Conservation (phyloP, 306 rosid species). For the Cucurbita argyrosperma region DNA sequence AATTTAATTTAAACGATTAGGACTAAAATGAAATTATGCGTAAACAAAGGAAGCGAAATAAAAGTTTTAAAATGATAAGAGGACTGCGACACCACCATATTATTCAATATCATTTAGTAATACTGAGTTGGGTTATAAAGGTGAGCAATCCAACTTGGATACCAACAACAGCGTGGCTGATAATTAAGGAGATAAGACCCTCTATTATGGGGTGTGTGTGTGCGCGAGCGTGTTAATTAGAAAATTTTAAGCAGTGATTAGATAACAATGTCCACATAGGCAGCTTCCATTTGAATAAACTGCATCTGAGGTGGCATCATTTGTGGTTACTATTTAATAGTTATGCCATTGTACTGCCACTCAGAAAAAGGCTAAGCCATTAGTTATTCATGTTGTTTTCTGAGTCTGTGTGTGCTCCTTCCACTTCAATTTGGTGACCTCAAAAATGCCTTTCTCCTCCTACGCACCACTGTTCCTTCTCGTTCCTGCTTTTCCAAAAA, state of each 20-base stretch:
- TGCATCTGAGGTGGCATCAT: not conserved
- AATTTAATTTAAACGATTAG: too few relatives aligned
- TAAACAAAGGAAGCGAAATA: too few relatives aligned
- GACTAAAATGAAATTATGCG: too few relatives aligned
- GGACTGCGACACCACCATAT: too few relatives aligned
- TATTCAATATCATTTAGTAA: not conserved
- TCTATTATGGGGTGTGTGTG: not conserved
- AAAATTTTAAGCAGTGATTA: not conserved
- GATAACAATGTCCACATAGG: not conserved
- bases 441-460: not conserved
- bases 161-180: not conserved
- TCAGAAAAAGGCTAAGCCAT: not conserved
- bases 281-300: conserved; percentile 5
- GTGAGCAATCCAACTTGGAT: not conserved
- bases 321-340: conserved; percentile 3
- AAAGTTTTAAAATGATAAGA: too few relatives aligned
- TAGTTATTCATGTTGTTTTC: not conserved
- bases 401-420: not conserved
- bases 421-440: not conserved
- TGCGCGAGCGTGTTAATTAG: not conserved
- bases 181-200: not conserved
- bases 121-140: not conserved
- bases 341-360: not conserved
- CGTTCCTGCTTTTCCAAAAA: not conserved
- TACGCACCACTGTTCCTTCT: not conserved